These are phyloP conservation scores for Nitzschia palea DNA, from an alignment of 108 stramenopile species.

Conservation along the genomic window DNA sequence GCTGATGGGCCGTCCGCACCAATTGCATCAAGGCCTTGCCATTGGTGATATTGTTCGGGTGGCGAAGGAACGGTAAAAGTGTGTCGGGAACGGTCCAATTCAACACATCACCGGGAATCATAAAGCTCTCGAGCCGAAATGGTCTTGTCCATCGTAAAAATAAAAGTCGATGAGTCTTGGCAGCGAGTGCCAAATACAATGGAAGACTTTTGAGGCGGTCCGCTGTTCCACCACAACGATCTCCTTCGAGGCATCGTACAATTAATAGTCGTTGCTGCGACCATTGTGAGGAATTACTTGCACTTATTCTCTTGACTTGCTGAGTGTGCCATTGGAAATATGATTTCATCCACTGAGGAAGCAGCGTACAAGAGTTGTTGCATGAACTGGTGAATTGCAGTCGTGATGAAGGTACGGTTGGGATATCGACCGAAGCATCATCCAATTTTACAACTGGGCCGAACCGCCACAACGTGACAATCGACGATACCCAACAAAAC, in stretches of 20 bases:
- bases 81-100: slow-evolving; percentile 34
- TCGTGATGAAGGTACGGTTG: too few species aligned
- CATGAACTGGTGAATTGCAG: slow-evolving; percentile 1
- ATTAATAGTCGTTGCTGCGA: slow-evolving; percentile 22
- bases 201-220: slow-evolving; percentile 53
- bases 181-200: slow-evolving; percentile 34
- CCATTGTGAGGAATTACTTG: slow-evolving; percentile 21
- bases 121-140: slow-evolving; percentile 39
- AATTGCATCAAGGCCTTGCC: slow-evolving; percentile 4
- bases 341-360: slow-evolving; percentile 38
- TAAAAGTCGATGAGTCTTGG: slow-evolving; percentile 36
- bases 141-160: slow-evolving; percentile 51
- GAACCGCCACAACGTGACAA: too few species aligned
- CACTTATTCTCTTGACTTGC: background rate
- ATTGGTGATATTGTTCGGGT: slow-evolving; percentile 5
- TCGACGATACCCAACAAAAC: too few species aligned
- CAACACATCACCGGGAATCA: slow-evolving; percentile 26
- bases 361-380: background rate
- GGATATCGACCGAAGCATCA: too few species aligned
- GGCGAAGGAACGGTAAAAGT: slow-evolving; percentile 5
- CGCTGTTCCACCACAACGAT: slow-evolving; percentile 48
- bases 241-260: slow-evolving; percentile 37
- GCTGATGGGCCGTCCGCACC: background rate
- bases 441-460: too few species aligned
- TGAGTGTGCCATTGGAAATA: slow-evolving; percentile 40